Evolutionary conservation across 2,329 filamentous ascomycete species (phyloP).

Genomic region (Chaetoscypha palmicola): DNA sequence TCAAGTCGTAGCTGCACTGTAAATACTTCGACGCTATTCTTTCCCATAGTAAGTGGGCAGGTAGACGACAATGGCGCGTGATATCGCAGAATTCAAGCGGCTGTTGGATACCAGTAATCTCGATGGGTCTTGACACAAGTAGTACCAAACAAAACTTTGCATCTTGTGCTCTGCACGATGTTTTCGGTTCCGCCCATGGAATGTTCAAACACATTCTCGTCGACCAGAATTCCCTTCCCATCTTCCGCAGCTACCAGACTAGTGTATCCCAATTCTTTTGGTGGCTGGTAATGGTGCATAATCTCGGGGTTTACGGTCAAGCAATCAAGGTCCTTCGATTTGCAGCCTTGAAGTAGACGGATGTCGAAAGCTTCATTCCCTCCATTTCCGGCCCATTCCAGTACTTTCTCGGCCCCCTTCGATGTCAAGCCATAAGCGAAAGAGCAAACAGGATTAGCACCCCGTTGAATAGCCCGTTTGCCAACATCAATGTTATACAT

Average conservation of each 20-base stretch:
- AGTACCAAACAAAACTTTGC: neutral
- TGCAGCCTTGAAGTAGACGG: neutral
- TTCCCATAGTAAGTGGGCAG: too few species aligned
- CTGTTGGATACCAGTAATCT: slow-evolving; percentile 2
- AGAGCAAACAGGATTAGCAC: slow-evolving; percentile 2
- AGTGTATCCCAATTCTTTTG: slow-evolving; percentile 3
- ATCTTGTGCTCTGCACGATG: slow-evolving; percentile 4
- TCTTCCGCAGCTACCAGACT: neutral
- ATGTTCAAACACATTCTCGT: slow-evolving; percentile 3
- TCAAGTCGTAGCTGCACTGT: too few species aligned
- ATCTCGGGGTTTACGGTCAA: slow-evolving; percentile 1
- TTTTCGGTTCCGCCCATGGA: slow-evolving; percentile 4
- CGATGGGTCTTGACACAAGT: slow-evolving; percentile 2
- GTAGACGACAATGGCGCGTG: too few species aligned
- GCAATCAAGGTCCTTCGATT: slow-evolving; percentile 1
- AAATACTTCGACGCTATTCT: too few species aligned
- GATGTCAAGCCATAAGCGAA: slow-evolving; percentile 1
- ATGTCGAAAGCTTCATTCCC: slow-evolving; percentile 6
- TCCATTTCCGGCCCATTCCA: slow-evolving; percentile 1
- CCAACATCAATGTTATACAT: slow-evolving; percentile 4
- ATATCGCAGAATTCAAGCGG: too few species aligned
- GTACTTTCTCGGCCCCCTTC: neutral
- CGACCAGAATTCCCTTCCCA: neutral
- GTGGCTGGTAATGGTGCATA: slow-evolving; percentile 3
- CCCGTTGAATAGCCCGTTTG: neutral